Conservation (phyloP, 2,329 filamentous ascomycete species). For the Drechmeria coniospora region DNA sequence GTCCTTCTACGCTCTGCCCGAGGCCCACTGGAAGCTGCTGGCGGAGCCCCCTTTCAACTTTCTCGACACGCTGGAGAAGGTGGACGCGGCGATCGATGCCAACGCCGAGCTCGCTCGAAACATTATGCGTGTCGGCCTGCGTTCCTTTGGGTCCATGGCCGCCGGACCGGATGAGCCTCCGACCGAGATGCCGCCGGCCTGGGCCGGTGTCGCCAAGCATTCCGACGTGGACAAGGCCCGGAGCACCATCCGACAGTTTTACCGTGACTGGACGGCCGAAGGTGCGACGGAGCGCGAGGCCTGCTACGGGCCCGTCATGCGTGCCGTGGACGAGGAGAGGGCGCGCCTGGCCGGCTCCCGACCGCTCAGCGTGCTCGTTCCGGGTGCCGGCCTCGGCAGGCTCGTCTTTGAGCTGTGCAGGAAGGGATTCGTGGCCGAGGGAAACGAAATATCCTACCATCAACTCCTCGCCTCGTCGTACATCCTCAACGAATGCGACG, state of each 20-base stretch:
- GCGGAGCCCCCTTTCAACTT: conserved; percentile 70
- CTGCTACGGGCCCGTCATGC: conserved; percentile 61
- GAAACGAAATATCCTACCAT: conserved; percentile 95
- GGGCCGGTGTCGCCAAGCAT: conserved; percentile 55
- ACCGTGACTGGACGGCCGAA: conserved; percentile 81
- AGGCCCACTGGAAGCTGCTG: conserved; percentile 69
- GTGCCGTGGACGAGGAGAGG: conserved; percentile 41
- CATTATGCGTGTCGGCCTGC: conserved; percentile 56
- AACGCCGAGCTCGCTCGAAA: conserved; percentile 72
- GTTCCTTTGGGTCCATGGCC: conserved; percentile 45
- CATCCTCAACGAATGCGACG: conserved; percentile 52
- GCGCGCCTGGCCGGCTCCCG: conserved; percentile 13
- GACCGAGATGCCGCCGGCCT: conserved; percentile 39
- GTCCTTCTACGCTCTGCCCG: conserved; percentile 82
- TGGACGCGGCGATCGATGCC: conserved; percentile 76
- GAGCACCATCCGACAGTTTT: conserved; percentile 85
- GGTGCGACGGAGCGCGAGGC: conserved; percentile 59
- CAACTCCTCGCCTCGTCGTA: conserved; percentile 76
- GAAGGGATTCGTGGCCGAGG: conserved; percentile 60
- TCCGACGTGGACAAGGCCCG: conserved; percentile 79
- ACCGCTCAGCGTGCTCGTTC: conserved; percentile 58
- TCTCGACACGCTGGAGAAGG: conserved; percentile 58
- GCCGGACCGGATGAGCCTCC: conserved; percentile 21
- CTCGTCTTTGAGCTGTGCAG: conserved; percentile 76
- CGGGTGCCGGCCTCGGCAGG: conserved; percentile 76